Evolutionary conservation across 1,139 yeast genomes (phyloP), one percentile per base, ranked within the genome.

Genomic region (Geotrichum fermentans): DNA sequence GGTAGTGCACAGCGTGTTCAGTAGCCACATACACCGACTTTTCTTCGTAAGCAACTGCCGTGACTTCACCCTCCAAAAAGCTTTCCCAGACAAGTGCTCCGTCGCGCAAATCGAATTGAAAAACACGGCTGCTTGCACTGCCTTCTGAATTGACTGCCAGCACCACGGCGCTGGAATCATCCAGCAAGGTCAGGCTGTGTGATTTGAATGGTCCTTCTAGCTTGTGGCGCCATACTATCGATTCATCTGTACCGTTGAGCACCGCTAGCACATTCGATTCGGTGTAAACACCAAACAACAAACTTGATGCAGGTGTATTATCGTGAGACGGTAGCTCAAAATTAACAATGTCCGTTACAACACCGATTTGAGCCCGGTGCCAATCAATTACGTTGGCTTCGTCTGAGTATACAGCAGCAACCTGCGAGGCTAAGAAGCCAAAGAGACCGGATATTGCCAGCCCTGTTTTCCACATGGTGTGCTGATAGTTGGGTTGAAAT

Each of bases 351-450:
- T 49, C 44, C 13, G 47, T 43, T 8, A 63, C 47, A 13, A 45
- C 18, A 26, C 68, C 68, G 13, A 64, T 41, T 8, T 55, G 54
- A 11, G 49, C 50, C 8, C 48, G 45, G 36, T 58, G 63, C 68
- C 68, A 64, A 47, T 64, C 68, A 8, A 59, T 57, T 11, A 52
- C 56, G 47, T 53, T 62, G 2, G 67, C 68, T 44, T 64, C 68
- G 45, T 64, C 68, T 8, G 54, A 52, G 43, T 50, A 64, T 26
- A 63, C 63, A 4, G 64, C 64, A 32, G 34, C 18, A n/a, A 37
- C 53, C 22, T 42, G 49, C n/a, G 42, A 37, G 8, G 39, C 32
- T n/a, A 33, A 42, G 24, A 42, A 26, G 5, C 33, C 40, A 42
- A 35, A 26, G 16, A 42, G 10, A 11, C 32, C 40, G n/a, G 40